Evolutionary conservation across 306 rosid genomes (phyloP).

Genomic region (Sindora glabra): DNA sequence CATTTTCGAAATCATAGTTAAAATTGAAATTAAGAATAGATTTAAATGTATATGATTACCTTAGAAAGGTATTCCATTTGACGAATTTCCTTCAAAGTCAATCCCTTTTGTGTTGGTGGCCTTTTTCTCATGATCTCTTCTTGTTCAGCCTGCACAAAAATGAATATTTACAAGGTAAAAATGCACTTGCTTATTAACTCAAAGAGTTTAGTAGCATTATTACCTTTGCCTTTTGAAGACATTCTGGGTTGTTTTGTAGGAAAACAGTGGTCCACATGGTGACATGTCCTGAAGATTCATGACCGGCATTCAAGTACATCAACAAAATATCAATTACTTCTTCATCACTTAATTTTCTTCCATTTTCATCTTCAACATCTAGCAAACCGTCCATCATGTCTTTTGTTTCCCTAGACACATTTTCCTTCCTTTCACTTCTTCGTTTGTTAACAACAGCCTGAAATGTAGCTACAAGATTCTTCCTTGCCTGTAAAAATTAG

Average conservation of each 20-base stretch:
- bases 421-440: conserved; percentile 23
- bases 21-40: no score
- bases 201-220: not conserved
- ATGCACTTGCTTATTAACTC: no score
- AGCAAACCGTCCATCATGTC: conserved; percentile 91
- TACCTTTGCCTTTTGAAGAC: conserved; percentile 68
- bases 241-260: conserved; percentile 54
- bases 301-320: conserved; percentile 95
- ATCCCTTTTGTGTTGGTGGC: conserved; percentile 53
- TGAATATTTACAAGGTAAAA: not conserved
- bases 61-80: conserved; percentile 70
- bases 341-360: conserved; percentile 52
- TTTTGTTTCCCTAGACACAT: conserved; percentile 7
- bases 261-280: conserved; percentile 73
- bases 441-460: conserved; percentile 57
- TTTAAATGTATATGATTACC: conserved; percentile 11
- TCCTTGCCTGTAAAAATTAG: conserved; percentile 59
- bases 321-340: conserved; percentile 71
- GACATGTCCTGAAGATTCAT: conserved; percentile 88
- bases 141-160: conserved; percentile 59
- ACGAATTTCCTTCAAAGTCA: conserved; percentile 62
- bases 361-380: conserved; percentile 68
- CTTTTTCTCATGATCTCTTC: conserved; percentile 52
- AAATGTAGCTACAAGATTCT: conserved; percentile 52
- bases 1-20: no score